Conservation (phyloP, 768 basidiomycete genomes). For the Phylloporus rhodoxanthus region DNA sequence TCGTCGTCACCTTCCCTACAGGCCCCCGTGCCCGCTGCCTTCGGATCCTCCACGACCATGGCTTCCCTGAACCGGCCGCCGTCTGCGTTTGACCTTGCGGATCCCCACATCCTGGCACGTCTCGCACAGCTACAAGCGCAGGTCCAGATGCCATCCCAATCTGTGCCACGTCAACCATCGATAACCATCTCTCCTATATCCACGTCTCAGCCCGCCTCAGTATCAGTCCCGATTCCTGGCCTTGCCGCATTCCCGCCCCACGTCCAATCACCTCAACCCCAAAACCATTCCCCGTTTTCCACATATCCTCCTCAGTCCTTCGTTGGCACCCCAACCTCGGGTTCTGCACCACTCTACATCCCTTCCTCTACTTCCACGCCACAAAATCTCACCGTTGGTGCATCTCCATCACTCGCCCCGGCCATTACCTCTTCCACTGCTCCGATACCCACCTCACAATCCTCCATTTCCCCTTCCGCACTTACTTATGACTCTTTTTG, state of each 20-base stretch:
- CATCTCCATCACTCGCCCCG: neutral
- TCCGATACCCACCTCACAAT: constrained; percentile 2
- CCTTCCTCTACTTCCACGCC: neutral
- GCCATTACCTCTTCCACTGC: constrained; percentile 1
- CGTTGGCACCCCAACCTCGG: neutral
- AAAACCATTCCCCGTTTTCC: constrained; percentile 9
- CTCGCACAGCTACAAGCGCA: constrained; percentile 24
- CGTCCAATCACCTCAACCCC: neutral
- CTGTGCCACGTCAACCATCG: constrained; percentile 1
- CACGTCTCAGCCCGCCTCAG: neutral
- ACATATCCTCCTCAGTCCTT: neutral
- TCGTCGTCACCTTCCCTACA: neutral
- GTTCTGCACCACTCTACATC: neutral
- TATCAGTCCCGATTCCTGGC: neutral
- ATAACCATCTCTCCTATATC: neutral
- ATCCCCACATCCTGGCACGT: constrained; percentile 21
- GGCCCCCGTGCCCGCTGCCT: neutral
- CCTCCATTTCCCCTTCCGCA: constrained; percentile 20
- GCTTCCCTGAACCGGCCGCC: neutral
- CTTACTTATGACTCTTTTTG: constrained; percentile 61
- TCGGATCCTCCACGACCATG: neutral
- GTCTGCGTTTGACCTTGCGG: constrained; percentile 16
- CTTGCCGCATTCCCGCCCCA: neutral
- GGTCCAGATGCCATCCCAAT: constrained; percentile 5
- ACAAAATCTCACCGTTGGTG: neutral